Conservation (phyloP, 2,329 filamentous ascomycete genomes). For the Neofusicoccum cordaticola region DNA sequence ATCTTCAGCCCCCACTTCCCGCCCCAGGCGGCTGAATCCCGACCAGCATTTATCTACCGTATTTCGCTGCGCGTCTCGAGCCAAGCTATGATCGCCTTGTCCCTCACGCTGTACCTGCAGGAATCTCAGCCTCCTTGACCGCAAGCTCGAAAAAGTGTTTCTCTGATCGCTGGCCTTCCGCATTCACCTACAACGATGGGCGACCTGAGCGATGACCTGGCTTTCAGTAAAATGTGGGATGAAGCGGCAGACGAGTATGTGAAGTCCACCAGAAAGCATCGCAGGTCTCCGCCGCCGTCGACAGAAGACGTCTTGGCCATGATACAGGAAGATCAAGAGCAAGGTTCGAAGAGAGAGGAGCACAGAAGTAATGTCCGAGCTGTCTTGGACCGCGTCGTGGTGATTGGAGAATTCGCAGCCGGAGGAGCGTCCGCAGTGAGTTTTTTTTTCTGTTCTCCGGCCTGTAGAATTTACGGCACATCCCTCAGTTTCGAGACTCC, state of each 20-base stretch:
- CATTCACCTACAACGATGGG: conserved; percentile 31
- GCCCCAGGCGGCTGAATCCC: no score
- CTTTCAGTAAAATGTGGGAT: background rate
- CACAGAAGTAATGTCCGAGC: background rate
- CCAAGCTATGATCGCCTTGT: no score
- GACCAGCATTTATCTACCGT: no score
- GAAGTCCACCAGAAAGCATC: background rate
- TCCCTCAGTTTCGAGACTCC: no score
- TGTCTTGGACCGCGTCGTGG: background rate
- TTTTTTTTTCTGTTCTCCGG: no score
- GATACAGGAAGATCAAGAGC: background rate
- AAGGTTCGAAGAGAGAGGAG: background rate
- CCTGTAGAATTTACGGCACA: no score
- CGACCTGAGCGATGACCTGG: background rate
- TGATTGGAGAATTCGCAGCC: background rate
- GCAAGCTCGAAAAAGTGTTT: background rate
- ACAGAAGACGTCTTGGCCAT: background rate
- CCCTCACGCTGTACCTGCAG: no score
- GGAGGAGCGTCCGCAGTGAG: background rate
- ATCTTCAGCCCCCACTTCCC: no score
- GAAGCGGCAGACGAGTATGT: background rate
- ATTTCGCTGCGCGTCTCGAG: no score
- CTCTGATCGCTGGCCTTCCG: background rate
- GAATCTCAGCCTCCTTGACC: background rate
- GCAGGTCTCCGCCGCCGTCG: background rate